Evolutionary conservation across 108 stramenopile genomes (phyloP).

Genomic region (Discostella pseudostelligera): DNA sequence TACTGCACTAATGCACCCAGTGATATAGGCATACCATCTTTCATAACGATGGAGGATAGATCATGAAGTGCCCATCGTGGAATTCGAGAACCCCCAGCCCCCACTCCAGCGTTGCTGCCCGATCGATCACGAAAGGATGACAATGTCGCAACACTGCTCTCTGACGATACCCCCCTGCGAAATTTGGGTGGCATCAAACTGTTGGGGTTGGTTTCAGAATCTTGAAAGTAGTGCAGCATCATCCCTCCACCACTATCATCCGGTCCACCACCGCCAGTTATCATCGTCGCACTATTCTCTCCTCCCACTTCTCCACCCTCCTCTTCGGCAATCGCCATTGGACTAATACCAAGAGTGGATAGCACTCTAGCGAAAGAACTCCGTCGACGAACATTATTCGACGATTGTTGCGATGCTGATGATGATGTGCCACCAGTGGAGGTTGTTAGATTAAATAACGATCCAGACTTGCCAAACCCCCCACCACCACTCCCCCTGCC

Average conservation of each 20-base stretch:
- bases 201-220: slow-evolving; percentile 12
- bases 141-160: background rate
- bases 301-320: slow-evolving; percentile 9
- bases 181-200: slow-evolving; percentile 23
- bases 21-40: slow-evolving; percentile 31
- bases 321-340: slow-evolving; percentile 8
- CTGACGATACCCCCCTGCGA: slow-evolving; percentile 21
- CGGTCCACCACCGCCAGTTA: slow-evolving; percentile 1
- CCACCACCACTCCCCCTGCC: no score
- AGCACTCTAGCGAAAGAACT: slow-evolving; percentile 39
- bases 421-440: background rate
- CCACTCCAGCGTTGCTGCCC: background rate
- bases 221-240: slow-evolving; percentile 1
- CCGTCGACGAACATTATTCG: slow-evolving; percentile 12
- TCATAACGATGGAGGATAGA: slow-evolving; percentile 38
- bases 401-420: slow-evolving; percentile 5
- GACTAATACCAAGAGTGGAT: slow-evolving; percentile 40
- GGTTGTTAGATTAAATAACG: background rate
- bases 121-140: slow-evolving; percentile 9
- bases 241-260: slow-evolving; percentile 14
- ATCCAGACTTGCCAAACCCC: no score
- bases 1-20: slow-evolving; percentile 42
- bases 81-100: background rate
- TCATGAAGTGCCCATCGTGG: slow-evolving; percentile 44
- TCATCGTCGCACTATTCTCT: background rate